A percentile compares a stretch with the other conserved stretches of the same genome.
These are phyloP conservation scores for Botryotinia globosa DNA, from an alignment of 2,329 filamentous ascomycete species.

Conservation along the genomic window DNA sequence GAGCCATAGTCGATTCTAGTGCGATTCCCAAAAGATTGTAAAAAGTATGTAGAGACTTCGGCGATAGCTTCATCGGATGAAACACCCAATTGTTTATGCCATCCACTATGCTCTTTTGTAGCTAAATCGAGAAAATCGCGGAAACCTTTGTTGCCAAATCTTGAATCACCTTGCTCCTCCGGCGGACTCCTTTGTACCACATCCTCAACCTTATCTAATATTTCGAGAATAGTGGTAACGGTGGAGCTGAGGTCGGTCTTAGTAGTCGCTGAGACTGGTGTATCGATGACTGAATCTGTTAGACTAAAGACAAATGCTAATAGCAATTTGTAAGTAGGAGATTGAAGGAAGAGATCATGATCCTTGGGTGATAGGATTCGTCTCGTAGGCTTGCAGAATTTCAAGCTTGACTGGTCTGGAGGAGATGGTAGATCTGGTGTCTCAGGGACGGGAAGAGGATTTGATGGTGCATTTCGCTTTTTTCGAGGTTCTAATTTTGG, in stretches of 20 bases:
- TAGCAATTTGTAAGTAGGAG: conserved; percentile 72
- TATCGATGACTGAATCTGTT: conserved; percentile 74
- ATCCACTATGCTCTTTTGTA: conserved; percentile 50
- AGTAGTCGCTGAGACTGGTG: conserved; percentile 61
- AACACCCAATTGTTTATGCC: conserved; percentile 63
- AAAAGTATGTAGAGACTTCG: conserved; percentile 78
- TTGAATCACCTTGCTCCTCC: conserved; percentile 79
- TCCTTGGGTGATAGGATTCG: conserved; percentile 80
- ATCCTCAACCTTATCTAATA: conserved; percentile 67
- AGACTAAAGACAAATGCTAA: conserved; percentile 83
- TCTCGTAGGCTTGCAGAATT: conserved; percentile 66
- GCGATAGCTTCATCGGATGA: conserved; percentile 51
- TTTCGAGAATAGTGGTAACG: conserved; percentile 61
- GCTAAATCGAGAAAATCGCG: conserved; percentile 72
- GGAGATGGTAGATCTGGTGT: conserved; percentile 72
- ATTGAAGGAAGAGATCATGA: conserved; percentile 76
- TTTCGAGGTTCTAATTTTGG: conserved; percentile 67
- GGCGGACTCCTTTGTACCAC: conserved; percentile 71
- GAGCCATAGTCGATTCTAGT: conserved; percentile 93
- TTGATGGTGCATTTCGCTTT: conserved; percentile 51
- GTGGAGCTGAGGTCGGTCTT: conserved; percentile 55
- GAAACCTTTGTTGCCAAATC: conserved; percentile 94
- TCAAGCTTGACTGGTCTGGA: conserved; percentile 57
- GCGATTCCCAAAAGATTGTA: conserved; percentile 81
- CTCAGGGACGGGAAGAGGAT: conserved; percentile 63